These are phyloP conservation scores for Croton laevigatus DNA, from an alignment of 441 rosid species.

Conservation along the genomic window DNA sequence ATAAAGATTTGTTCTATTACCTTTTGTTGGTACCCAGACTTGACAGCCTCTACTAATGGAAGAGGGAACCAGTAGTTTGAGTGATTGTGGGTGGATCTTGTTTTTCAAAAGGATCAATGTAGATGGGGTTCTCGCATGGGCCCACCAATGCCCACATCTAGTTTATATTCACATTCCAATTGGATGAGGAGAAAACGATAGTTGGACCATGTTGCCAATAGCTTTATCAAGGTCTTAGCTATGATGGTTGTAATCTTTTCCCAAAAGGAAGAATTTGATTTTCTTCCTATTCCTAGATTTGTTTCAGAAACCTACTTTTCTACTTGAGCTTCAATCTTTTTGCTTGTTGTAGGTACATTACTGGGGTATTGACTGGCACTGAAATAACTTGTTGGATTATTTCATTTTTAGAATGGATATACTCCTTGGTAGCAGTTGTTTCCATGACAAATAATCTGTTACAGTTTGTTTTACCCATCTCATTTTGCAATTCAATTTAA, in stretches of 20 bases:
- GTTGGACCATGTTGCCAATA: not conserved
- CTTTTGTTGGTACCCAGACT: constrained; percentile 25
- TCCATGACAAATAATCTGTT: not conserved
- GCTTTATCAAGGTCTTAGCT: not conserved
- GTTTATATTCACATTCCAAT: not conserved
- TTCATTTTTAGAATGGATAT: not conserved
- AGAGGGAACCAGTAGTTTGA: constrained; percentile 14
- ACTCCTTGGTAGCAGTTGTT: not conserved
- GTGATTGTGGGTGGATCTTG: constrained; percentile 25
- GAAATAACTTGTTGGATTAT: not conserved
- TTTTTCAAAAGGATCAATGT: constrained; percentile 22
- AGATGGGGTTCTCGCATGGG: constrained; percentile 8
- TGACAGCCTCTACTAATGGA: constrained; percentile 25
- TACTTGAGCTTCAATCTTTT: not conserved
- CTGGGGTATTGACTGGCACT: not conserved
- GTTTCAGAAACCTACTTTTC: too few species aligned
- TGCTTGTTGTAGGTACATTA: not conserved
- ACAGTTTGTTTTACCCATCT: not conserved
- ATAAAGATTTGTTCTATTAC: constrained; percentile 15
- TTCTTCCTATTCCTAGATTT: too few species aligned
- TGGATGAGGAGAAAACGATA: not conserved
- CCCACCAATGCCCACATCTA: constrained; percentile 12
- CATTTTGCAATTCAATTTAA: not conserved
- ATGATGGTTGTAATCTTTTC: not conserved
- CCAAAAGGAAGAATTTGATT: not conserved